These are phyloP conservation scores for Podaxis sp. DNA, from an alignment of 768 basidiomycete genomes.

Conservation along the genomic window DNA sequence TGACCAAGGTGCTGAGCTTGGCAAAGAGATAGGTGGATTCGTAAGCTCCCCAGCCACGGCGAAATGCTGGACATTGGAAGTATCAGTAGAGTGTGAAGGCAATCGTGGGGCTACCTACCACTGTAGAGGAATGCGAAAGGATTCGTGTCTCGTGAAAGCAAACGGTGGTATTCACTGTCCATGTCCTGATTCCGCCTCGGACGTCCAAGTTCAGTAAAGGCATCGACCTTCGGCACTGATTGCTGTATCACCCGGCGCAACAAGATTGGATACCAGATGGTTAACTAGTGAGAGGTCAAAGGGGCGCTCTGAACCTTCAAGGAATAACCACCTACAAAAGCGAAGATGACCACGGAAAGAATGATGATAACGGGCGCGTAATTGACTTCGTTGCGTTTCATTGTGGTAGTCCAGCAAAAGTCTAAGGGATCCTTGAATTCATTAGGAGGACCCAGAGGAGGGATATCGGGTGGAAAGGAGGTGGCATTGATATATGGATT, in stretches of 20 bases:
- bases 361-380: conserved; percentile 60
- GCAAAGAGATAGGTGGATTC: conserved; percentile 62
- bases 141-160: conserved; percentile 58
- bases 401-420: conserved; percentile 79
- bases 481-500: conserved; percentile 66
- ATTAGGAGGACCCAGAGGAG: conserved; percentile 50
- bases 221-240: conserved; percentile 62
- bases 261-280: conserved; percentile 66
- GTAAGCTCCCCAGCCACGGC: conserved; percentile 65
- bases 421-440: conserved; percentile 60
- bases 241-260: conserved; percentile 50
- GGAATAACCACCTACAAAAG: conserved; percentile 35
- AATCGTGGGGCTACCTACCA: conserved; percentile 34
- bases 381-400: conserved; percentile 66
- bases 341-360: conserved; percentile 48
- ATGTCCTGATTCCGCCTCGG: conserved; percentile 49
- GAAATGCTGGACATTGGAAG: conserved; percentile 45
- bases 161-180: conserved; percentile 66
- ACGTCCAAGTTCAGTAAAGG: conserved; percentile 68
- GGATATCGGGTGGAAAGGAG: conserved; percentile 39
- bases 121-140: conserved; percentile 70
- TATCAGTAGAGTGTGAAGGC: neutral
- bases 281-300: conserved; percentile 37
- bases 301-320: neutral
- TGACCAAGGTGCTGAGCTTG: conserved; percentile 63